phyloP scores from a whole-genome alignment of 257 asterid genomes.

The Solanum pennellii region DNA sequence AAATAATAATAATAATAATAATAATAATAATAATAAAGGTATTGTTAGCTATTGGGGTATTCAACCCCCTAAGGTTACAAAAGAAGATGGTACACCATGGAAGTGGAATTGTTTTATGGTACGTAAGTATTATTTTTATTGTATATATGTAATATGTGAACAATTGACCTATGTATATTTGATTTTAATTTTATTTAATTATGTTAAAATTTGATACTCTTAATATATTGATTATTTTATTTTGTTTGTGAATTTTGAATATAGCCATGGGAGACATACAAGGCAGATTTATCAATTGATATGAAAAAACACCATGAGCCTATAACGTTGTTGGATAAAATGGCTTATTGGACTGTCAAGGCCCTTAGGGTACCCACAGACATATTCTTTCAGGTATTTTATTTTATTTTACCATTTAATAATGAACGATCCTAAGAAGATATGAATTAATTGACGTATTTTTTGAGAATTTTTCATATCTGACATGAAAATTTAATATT shows the following conservation, averaged over 20 bases:
- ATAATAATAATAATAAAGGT: background rate
- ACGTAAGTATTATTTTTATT: background rate
- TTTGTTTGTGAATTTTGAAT: background rate
- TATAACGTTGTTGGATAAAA: slow-evolving; percentile 9
- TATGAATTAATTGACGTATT: too few relatives aligned
- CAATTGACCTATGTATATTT: background rate
- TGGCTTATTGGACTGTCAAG: slow-evolving; percentile 66
- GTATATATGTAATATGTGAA: background rate
- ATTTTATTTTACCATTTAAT: background rate
- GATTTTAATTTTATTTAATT: too few relatives aligned
- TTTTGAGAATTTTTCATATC: background rate
- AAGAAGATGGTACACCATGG: slow-evolving; percentile 69
- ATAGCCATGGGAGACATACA: slow-evolving; percentile 50
- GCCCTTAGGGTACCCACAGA: slow-evolving; percentile 62
- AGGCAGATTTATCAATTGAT: slow-evolving; percentile 20
- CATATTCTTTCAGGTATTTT: slow-evolving; percentile 54
- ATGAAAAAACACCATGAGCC: too few relatives aligned
- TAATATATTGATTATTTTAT: background rate
- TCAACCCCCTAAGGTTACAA: slow-evolving; percentile 31
- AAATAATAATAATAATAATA: background rate
- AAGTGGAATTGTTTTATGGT: slow-evolving; percentile 69
- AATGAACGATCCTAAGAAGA: background rate
- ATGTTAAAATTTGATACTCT: background rate
- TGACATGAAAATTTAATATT: too few relatives aligned
- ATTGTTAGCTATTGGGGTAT: slow-evolving; percentile 69